Evolutionary conservation across 2,329 filamentous ascomycete species (phyloP).

Genomic region (Atkinsonella hypoxylon): DNA sequence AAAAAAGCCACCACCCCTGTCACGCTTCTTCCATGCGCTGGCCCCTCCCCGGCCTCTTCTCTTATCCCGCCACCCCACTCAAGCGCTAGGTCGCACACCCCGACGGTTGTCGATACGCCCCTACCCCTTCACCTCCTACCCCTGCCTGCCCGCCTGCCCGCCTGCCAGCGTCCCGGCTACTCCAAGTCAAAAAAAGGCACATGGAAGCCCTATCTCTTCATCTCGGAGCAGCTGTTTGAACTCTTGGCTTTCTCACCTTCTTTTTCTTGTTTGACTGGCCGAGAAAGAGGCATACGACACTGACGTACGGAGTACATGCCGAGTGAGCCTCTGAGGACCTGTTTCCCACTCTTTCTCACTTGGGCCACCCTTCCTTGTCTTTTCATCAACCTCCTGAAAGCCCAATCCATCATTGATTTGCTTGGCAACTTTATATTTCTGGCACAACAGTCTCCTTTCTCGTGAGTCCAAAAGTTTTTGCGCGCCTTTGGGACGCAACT

Average conservation of each 20-base stretch:
- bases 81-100: neutral
- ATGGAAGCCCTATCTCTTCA: constrained; percentile 2
- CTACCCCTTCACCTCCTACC: too few relatives aligned
- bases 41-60: constrained; percentile 23
- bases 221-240: neutral
- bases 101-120: constrained; percentile 1
- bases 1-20: constrained; percentile 32
- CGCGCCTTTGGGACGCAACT: neutral
- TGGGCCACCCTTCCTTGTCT: neutral
- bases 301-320: neutral
- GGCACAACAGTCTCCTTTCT: neutral
- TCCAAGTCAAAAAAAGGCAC: constrained; percentile 8
- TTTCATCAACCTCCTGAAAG: neutral
- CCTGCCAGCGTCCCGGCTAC: constrained; percentile 5
- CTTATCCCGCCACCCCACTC: constrained; percentile 13
- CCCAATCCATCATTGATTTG: neutral
- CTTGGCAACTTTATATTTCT: neutral
- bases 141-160: constrained; percentile 2
- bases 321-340: neutral
- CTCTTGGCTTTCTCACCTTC: constrained; percentile 3
- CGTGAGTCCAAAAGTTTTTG: neutral
- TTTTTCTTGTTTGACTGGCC: neutral
- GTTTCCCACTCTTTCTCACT: neutral
- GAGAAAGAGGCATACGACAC: too few relatives aligned
- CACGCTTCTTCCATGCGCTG: constrained; percentile 40